phyloP scores from a whole-genome alignment of 495 filamentous ascomycete species.

The Parachaetomium inaequale region DNA sequence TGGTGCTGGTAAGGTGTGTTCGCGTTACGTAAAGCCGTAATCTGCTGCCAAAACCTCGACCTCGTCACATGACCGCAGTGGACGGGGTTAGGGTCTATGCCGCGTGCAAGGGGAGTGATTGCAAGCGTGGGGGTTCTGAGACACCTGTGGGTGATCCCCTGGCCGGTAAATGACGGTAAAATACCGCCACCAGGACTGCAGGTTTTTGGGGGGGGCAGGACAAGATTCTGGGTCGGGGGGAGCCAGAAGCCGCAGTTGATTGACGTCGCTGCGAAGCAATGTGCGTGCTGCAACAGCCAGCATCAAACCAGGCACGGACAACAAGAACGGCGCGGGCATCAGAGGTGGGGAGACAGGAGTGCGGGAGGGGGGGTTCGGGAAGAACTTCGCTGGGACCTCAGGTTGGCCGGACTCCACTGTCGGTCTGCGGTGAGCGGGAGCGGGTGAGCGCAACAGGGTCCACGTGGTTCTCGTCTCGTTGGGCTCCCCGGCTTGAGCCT shows the following conservation, averaged over 20 bases:
- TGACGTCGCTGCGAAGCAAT: background rate
- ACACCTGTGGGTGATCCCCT: background rate
- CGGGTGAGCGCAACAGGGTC: too few species aligned
- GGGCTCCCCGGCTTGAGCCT: constrained; percentile 16
- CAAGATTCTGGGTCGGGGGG: background rate
- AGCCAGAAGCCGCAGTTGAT: background rate
- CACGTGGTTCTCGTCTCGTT: constrained; percentile 15
- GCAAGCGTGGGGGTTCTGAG: constrained; percentile 9
- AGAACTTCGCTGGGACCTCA: too few species aligned
- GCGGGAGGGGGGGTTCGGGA: background rate
- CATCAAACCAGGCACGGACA: background rate
- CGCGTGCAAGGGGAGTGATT: background rate
- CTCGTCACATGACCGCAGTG: background rate
- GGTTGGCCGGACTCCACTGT: constrained; percentile 21
- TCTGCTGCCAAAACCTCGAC: background rate
- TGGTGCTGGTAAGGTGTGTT: background rate
- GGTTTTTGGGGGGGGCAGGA: background rate
- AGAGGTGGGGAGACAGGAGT: background rate
- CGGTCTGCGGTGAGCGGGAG: constrained; percentile 26
- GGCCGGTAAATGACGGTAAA: background rate
- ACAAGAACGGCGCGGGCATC: background rate
- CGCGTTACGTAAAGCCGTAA: constrained; percentile 12
- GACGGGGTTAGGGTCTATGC: constrained; percentile 3
- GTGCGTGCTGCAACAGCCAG: background rate
- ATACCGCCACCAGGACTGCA: background rate